Conservation (phyloP, 345 rosid species). For the Bruguiera sexangula region DNA sequence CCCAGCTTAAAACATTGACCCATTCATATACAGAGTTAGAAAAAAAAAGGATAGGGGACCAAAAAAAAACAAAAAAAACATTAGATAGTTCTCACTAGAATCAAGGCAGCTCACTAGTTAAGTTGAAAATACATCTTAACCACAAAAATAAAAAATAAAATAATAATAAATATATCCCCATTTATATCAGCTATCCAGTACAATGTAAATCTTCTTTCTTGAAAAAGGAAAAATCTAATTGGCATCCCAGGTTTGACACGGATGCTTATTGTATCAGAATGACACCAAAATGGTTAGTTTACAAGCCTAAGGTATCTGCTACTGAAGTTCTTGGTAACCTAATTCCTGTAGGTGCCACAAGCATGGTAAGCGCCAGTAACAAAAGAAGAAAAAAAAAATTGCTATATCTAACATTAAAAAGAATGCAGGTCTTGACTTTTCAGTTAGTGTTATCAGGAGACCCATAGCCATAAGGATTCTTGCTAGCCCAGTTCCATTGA, state of each 20-base stretch:
- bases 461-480: constrained; percentile 85
- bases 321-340: neutral
- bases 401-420: neutral
- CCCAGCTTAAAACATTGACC: too few species aligned
- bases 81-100: too few species aligned
- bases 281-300: constrained; percentile 1
- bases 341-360: neutral
- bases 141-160: too few species aligned
- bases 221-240: constrained; percentile 1
- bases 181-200: too few species aligned
- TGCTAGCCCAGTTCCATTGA: constrained; percentile 94
- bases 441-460: constrained; percentile 29
- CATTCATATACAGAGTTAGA: too few species aligned
- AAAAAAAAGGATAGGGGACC: too few species aligned
- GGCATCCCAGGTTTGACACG: neutral
- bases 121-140: too few species aligned
- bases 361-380: neutral
- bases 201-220: too few species aligned
- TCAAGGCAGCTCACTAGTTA: too few species aligned
- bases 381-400: neutral
- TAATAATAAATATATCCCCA: too few species aligned
- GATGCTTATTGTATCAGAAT: constrained; percentile 1
- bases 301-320: neutral
- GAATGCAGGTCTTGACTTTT: neutral
- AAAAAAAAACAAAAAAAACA: too few species aligned